Evolutionary conservation across 148 eudicot species (phyloP).

Genomic region (Rhododendron henanense): DNA sequence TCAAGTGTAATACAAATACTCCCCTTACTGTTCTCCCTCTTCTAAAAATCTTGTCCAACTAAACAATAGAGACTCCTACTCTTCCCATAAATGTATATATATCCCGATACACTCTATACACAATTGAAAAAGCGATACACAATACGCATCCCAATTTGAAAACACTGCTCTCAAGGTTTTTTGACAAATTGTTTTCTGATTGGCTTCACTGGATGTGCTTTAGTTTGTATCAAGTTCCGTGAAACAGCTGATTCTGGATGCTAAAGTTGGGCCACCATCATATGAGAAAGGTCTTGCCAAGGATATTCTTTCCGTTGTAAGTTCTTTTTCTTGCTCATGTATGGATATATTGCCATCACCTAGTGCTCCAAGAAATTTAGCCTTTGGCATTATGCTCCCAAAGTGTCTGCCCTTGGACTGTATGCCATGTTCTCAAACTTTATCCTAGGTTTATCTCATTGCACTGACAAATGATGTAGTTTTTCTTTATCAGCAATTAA

Average conservation of each 20-base stretch:
- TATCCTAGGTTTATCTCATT: not conserved
- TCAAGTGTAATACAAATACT: too few species aligned
- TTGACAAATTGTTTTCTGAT: slow-evolving; percentile 9
- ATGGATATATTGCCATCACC: not conserved
- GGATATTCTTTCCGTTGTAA: slow-evolving; percentile 72
- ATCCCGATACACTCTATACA: too few species aligned
- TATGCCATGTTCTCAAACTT: not conserved
- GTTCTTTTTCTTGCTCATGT: slow-evolving; percentile 16
- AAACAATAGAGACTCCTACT: too few species aligned
- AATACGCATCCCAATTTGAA: too few species aligned
- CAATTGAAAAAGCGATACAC: too few species aligned
- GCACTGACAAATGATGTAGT: not conserved
- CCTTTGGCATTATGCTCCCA: not conserved
- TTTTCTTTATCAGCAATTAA: not conserved
- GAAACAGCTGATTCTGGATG: slow-evolving; percentile 69
- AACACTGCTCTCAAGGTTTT: not conserved
- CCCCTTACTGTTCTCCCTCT: too few species aligned
- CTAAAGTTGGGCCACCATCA: slow-evolving; percentile 91
- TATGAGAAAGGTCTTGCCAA: slow-evolving; percentile 80
- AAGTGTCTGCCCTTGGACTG: not conserved
- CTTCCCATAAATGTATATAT: too few species aligned
- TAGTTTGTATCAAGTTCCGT: slow-evolving; percentile 78
- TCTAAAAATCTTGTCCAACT: too few species aligned
- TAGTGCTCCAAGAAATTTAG: not conserved
- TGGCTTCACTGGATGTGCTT: slow-evolving; percentile 15